Percentiles rank a stretch among this genome's conserved stretches.
phyloP scores from a whole-genome alignment of 352 stramenopile genomes.

The Phytophthora fragariae region DNA sequence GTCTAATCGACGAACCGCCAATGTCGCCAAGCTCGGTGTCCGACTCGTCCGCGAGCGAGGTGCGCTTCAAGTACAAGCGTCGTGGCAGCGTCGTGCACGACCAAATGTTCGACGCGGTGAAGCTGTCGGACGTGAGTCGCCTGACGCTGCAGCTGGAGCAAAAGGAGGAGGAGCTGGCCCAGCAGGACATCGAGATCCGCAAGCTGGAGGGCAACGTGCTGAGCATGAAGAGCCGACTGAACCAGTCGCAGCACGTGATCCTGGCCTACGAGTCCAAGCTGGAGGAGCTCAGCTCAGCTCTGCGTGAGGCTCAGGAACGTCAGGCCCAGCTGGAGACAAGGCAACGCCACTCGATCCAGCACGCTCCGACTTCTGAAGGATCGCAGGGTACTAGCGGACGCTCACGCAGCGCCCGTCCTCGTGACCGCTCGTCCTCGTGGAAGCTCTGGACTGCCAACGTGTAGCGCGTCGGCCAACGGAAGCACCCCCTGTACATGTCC shows the following conservation, averaged over 20 bases:
- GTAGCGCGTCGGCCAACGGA: constrained; percentile 9
- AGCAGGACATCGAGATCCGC: constrained; percentile 72
- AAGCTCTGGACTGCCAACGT: constrained; percentile 50
- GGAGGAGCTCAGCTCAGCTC: constrained; percentile 69
- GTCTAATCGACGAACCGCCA: constrained; percentile 22
- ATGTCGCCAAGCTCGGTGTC: constrained; percentile 50
- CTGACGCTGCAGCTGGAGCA: constrained; percentile 72
- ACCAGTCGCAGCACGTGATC: constrained; percentile 69
- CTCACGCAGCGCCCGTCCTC: constrained; percentile 27
- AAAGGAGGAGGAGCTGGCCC: constrained; percentile 72
- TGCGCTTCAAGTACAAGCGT: constrained; percentile 77
- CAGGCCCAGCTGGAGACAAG: constrained; percentile 39
- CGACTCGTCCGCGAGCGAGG: constrained; percentile 58
- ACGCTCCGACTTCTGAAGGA: constrained; percentile 12
- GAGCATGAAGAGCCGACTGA: constrained; percentile 70
- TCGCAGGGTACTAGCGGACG: constrained; percentile 1
- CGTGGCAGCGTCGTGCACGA: constrained; percentile 75
- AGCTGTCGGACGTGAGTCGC: constrained; percentile 75
- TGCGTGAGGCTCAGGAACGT: constrained; percentile 58
- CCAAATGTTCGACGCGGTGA: constrained; percentile 86
- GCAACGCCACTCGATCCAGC: constrained; percentile 26
- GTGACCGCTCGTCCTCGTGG: constrained; percentile 43
- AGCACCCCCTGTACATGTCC: constrained; percentile 1
- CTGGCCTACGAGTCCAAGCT: constrained; percentile 79
- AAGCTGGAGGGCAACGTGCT: constrained; percentile 74